Base-by-base conservation (phyloP, 2,329 filamentous ascomycete genomes). In the Xylariaceae sp. region DNA sequence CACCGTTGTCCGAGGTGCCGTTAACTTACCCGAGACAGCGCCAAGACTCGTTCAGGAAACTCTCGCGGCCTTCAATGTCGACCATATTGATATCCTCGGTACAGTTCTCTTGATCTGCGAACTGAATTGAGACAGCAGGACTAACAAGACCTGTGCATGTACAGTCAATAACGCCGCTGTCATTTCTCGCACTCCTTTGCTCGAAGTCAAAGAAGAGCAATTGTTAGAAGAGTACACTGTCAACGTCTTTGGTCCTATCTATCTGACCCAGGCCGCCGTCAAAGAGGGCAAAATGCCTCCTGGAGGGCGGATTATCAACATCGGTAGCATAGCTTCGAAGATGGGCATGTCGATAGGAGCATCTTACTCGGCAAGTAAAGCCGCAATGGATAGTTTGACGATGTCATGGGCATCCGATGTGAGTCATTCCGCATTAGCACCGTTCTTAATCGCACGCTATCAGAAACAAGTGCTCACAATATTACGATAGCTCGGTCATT, bases 291-390 rank as follows among this genome's bases (percentile, higher is more conserved):
- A 59, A 8, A 67, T 67, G 62, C 61, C 63, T 3, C 49, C 41
- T 10, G 64, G 64, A 16, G 60, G 65, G 21, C 62, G 65, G 5
- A 63, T 68, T 40, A 57, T 67, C 49, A 68, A 67, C 45, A 55
- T 65, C 21, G 58, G 62, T 29, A 57, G 55, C 10, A 56, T 62
- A 37, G 50, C 55, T 10, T 62, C 64, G 10, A 65, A 62, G 37
- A 22, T 37, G 12, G 27, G 46, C 32, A 20, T 19, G 3, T 11
- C 33, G 3, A 36, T 22, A n/a, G 22, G 48, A 21, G 29, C 47
- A 3, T 45, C 54, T 8, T 57, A 57, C 32, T 44, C 33, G 6
- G 50, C 55, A 6, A 32, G 49, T 12, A 57, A 56, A 35, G 38
- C 48, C n/a, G 54, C 52, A 1, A 21, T 39, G 19, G 49, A 56